phyloP scores from a whole-genome alignment of 495 filamentous ascomycete genomes.

The Podospora pseudoanserina region DNA sequence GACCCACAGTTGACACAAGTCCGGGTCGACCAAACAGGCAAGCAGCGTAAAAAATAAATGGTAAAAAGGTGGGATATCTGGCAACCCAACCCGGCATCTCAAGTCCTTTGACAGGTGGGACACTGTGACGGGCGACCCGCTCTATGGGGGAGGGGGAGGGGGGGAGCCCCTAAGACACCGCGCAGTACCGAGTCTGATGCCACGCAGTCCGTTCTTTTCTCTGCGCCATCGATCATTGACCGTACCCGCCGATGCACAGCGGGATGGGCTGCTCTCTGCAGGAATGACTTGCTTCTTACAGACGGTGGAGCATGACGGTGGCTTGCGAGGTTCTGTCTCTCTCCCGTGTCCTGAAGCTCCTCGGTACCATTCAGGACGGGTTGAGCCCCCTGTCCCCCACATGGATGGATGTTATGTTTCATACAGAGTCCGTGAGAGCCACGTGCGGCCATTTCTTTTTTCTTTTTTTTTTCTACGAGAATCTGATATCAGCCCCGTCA shows the following conservation, averaged over 20 bases:
- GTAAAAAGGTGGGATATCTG: neutral
- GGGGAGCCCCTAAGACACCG: neutral
- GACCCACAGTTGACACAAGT: slow-evolving; percentile 12
- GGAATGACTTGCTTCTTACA: neutral
- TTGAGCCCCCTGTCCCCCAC: slow-evolving; percentile 5
- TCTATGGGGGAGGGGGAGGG: neutral
- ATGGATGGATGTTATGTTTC: slow-evolving; percentile 10
- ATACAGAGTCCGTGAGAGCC: slow-evolving; percentile 10
- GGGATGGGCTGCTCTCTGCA: neutral
- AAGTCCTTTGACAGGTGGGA: neutral
- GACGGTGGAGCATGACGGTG: slow-evolving; percentile 2
- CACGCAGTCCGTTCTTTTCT: neutral
- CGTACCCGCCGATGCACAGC: neutral
- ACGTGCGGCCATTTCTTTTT: slow-evolving; percentile 3
- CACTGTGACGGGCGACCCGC: neutral
- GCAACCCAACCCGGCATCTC: neutral
- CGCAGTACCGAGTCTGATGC: neutral
- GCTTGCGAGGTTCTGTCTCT: neutral
- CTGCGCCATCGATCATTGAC: neutral
- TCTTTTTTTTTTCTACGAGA: neutral
- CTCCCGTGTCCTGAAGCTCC: neutral
- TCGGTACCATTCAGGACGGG: neutral
- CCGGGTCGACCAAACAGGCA: slow-evolving; percentile 5
- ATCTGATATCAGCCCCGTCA: neutral
- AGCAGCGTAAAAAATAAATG: neutral